Conservation (phyloP, 73 alveolate species). For the Tetrahymena malaccensis region DNA sequence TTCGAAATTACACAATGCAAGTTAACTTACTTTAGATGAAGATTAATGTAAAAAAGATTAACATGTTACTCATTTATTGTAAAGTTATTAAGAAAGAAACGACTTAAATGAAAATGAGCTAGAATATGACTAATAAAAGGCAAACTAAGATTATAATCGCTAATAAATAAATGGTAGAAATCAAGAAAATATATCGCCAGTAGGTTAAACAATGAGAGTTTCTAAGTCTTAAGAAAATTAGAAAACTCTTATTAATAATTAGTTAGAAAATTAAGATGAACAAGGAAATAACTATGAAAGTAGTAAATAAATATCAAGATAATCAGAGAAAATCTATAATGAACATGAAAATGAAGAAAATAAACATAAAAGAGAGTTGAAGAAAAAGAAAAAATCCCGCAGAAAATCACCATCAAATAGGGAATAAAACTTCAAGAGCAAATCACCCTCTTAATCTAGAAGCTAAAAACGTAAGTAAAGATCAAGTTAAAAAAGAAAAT, state of each 20-base stretch:
- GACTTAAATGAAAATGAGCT: neutral
- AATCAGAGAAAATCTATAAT: neutral
- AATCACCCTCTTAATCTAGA: neutral
- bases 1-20: neutral
- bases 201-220: neutral
- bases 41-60: neutral
- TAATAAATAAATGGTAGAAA: neutral
- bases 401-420: neutral
- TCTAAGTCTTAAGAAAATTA: neutral
- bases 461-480: neutral
- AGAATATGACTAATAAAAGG: neutral
- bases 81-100: neutral
- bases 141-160: too few relatives aligned
- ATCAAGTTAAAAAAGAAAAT: neutral
- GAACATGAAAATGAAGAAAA: neutral
- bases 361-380: neutral
- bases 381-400: neutral
- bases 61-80: neutral
- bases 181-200: too few relatives aligned
- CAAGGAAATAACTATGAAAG: neutral
- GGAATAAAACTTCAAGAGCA: neutral
- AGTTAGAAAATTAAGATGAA: neutral
- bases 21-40: neutral
- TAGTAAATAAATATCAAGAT: neutral
- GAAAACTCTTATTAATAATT: neutral